These are phyloP conservation scores for Backusella tarrabulga DNA, from an alignment of 192 early-diverging fungal species.

Conservation along the genomic window DNA sequence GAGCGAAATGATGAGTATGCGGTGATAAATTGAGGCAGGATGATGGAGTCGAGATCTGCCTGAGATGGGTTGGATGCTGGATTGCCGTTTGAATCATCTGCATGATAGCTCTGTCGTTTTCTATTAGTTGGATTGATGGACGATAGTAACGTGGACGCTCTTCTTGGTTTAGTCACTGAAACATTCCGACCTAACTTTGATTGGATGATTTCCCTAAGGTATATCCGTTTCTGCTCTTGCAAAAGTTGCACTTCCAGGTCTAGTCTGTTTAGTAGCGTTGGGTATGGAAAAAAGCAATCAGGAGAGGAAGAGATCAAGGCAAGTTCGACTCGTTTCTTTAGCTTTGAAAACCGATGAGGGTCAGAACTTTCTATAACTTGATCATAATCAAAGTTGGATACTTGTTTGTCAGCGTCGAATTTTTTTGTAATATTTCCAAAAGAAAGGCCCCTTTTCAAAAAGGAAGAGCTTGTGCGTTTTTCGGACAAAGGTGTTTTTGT, in stretches of 20 bases:
- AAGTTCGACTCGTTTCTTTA: conserved; percentile 49
- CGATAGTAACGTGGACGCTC: not conserved
- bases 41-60: not conserved
- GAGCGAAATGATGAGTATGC: conserved; percentile 17
- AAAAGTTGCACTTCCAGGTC: conserved; percentile 50
- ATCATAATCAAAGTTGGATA: not conserved
- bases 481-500: not conserved
- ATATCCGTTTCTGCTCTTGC: not conserved
- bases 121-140: not conserved
- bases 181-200: not conserved
- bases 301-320: conserved; percentile 80
- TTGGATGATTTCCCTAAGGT: not conserved
- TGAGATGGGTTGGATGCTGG: not conserved
- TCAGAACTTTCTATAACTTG: conserved; percentile 24
- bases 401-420: not conserved
- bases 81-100: not conserved
- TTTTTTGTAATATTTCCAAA: not conserved
- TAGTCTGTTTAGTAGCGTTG: conserved; percentile 67
- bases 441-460: not conserved
- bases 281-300: conserved; percentile 72
- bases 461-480: not conserved
- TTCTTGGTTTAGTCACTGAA: not conserved
- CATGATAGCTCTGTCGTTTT: not conserved
- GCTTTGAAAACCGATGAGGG: conserved; percentile 38
- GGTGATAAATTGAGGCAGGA: conserved; percentile 1